Conservation (phyloP, 495 filamentous ascomycete genomes). For the Patellaria atrata region DNA sequence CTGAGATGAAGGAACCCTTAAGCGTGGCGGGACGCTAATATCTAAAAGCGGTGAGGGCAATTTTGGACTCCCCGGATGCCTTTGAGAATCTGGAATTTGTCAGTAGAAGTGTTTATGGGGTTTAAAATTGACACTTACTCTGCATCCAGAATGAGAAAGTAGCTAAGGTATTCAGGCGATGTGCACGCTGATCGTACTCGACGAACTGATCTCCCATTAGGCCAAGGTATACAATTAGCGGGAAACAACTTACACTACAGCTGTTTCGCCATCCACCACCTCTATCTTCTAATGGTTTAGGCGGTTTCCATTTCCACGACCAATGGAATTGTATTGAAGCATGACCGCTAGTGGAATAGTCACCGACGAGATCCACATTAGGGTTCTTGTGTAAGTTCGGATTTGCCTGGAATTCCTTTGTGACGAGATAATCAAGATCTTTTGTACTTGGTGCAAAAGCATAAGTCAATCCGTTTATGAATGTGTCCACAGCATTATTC, state of each 20-base stretch:
- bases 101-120: background rate
- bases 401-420: constrained; percentile 88
- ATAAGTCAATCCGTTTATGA: constrained; percentile 81
- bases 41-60: constrained; percentile 50
- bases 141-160: constrained; percentile 92
- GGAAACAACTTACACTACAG: constrained; percentile 59
- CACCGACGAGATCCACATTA: constrained; percentile 84
- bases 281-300: constrained; percentile 66
- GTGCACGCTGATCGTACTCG: constrained; percentile 88
- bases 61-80: constrained; percentile 23
- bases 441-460: constrained; percentile 70
- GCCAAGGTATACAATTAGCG: too few species aligned
- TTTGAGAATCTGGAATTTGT: constrained; percentile 20
- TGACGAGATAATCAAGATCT: constrained; percentile 87
- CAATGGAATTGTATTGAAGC: constrained; percentile 82
- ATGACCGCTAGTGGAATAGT: constrained; percentile 67
- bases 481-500: constrained; percentile 46
- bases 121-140: constrained; percentile 35
- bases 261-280: constrained; percentile 88
- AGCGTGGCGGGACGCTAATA: constrained; percentile 55
- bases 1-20: constrained; percentile 68
- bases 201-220: constrained; percentile 44
- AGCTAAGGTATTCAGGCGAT: constrained; percentile 74
- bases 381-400: constrained; percentile 95
- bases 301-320: constrained; percentile 93